phyloP scores from a whole-genome alignment of 2,329 filamentous ascomycete species.

The Coniochaeta prunicola region DNA sequence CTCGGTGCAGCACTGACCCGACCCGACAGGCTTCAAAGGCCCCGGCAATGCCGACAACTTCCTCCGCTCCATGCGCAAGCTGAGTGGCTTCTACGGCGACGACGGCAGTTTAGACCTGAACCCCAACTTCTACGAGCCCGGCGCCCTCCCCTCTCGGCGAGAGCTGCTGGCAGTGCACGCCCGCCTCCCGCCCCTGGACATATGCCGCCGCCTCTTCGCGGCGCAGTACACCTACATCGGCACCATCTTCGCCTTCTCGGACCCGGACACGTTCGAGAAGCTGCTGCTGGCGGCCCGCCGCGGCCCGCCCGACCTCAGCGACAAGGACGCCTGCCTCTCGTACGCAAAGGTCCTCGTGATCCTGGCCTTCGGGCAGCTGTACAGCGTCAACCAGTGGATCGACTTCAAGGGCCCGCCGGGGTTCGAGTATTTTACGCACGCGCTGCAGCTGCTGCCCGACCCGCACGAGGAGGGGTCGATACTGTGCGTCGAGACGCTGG shows the following conservation, averaged over 20 bases:
- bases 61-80: slow-evolving; percentile 25
- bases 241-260: slow-evolving; percentile 47
- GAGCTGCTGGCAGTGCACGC: slow-evolving; percentile 17
- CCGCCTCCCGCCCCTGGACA: slow-evolving; percentile 39
- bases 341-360: slow-evolving; percentile 46
- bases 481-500: slow-evolving; percentile 46
- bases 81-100: slow-evolving; percentile 24
- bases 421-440: slow-evolving; percentile 46
- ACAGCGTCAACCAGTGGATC: slow-evolving; percentile 49
- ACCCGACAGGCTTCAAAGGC: slow-evolving; percentile 21
- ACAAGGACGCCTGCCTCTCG: slow-evolving; percentile 38
- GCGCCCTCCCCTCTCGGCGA: slow-evolving; percentile 23
- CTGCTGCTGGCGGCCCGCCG: slow-evolving; percentile 36
- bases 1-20: background rate
- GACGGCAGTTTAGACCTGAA: slow-evolving; percentile 23
- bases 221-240: slow-evolving; percentile 50
- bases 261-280: slow-evolving; percentile 37
- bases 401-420: slow-evolving; percentile 45
- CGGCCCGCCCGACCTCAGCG: slow-evolving; percentile 29
- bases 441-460: slow-evolving; percentile 43
- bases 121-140: slow-evolving; percentile 25
- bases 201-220: slow-evolving; percentile 40
- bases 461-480: slow-evolving; percentile 48
- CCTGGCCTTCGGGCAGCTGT: slow-evolving; percentile 48
- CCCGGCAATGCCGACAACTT: slow-evolving; percentile 31